Evolutionary conservation across 768 basidiomycete genomes (phyloP).

Genomic region (Scleroderma bovista): DNA sequence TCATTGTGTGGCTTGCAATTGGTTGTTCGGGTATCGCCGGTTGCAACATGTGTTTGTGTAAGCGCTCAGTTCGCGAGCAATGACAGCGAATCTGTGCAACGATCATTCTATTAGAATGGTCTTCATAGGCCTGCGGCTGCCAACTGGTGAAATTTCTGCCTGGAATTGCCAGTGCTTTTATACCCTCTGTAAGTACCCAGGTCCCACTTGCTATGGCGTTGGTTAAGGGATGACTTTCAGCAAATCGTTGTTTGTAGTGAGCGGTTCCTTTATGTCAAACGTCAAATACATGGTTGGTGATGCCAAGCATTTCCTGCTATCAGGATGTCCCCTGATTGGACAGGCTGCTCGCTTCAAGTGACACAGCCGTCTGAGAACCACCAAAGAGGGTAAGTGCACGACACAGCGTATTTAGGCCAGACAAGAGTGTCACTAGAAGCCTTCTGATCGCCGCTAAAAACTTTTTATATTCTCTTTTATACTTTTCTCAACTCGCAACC

Average conservation of each 20-base stretch:
- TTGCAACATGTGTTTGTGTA: slow-evolving; percentile 1
- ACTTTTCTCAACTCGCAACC: not conserved
- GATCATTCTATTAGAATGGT: not conserved
- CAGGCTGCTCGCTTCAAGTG: not conserved
- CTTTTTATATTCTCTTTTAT: not conserved
- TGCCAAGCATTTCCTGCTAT: not conserved
- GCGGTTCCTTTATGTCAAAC: not conserved
- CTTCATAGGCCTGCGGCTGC: no score
- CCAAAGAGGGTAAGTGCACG: not conserved
- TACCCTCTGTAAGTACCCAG: no score
- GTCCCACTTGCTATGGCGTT: not conserved
- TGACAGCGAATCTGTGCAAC: not conserved
- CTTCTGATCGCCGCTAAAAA: not conserved
- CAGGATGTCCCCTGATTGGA: not conserved
- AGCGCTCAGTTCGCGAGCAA: slow-evolving; percentile 1
- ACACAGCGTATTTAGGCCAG: not conserved
- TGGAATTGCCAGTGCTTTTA: no score
- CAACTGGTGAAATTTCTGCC: not conserved
- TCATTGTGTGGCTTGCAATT: no score
- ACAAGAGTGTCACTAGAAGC: not conserved
- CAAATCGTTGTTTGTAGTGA: not conserved
- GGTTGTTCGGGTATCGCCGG: not conserved
- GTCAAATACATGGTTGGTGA: no score
- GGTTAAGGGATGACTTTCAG: not conserved
- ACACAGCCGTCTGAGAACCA: not conserved